Base-by-base conservation (phyloP, 331 rosid species). In the Ulmus americana region DNA sequence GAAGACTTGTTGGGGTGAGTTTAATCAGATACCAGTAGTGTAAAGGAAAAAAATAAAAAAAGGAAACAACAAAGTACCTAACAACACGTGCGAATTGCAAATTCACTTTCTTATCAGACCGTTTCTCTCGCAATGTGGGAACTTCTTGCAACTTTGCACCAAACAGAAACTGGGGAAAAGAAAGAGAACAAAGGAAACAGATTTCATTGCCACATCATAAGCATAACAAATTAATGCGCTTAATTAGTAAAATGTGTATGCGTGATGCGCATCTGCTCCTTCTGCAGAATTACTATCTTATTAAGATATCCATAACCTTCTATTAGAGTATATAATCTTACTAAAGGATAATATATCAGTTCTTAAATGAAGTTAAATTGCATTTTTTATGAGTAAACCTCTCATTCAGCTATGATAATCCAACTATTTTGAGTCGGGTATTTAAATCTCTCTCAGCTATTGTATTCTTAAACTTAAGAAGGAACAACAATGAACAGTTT, bases 111-210 rank as follows among this genome's bases (percentile, higher is more conserved):
- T 46, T 45, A 61, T 72, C 49, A 63, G 84, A 38, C 61, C 74
- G 85, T 39, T 73, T 80, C 76, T 86, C 85, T 35, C 85, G 95
- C 77, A 81, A 64, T 41, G 22, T 65, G 7, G 84, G 76, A 63
- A 86, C 95, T 75, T 86, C 95, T 22, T 79, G 65, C 69, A 69
- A 78, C 76, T 84, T 86, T 7, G 90, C 80, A 12, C 95, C 95
- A 77, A 86, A 86, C 70, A 84, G 64, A 80, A 86, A 86, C 95
- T 86, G 84, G 66, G 73, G 57, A 71, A 74, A 65, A 61, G 4
- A 64, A 8, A 64, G 42, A 7, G 4, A 7, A 16, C 41, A n/a
- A 39, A 13, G 39, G 35, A 28, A 28, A 28, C 35, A 28, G 4
- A 28, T 28, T 28, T 28, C 35, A 3, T 28, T 28, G 35, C 3